Conservation (phyloP, 495 filamentous ascomycete species). For the Pyronema domesticum region DNA sequence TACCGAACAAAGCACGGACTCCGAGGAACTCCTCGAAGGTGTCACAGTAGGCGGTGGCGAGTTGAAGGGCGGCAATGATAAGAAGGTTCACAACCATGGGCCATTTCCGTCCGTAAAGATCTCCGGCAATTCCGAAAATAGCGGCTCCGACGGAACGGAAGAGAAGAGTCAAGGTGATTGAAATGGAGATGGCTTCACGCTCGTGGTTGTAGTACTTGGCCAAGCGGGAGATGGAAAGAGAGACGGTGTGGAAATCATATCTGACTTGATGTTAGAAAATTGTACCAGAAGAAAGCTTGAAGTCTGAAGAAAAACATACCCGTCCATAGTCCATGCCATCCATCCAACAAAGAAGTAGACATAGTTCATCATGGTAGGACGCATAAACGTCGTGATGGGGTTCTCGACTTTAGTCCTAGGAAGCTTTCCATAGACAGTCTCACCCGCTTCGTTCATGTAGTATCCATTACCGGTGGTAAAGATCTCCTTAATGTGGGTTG, state of each 20-base stretch:
- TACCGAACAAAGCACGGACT: conserved; percentile 47
- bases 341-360: conserved; percentile 24
- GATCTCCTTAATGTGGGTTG: conserved; percentile 20
- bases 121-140: conserved; percentile 52
- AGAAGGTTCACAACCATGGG: conserved; percentile 61
- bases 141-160: conserved; percentile 53
- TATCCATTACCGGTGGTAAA: conserved; percentile 20
- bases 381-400: conserved; percentile 18
- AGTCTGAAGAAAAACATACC: conserved; percentile 35
- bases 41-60: conserved; percentile 50
- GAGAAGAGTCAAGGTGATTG: conserved; percentile 57
- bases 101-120: conserved; percentile 64
- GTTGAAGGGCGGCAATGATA: conserved; percentile 38
- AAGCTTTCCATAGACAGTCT: conserved; percentile 21
- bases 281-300: conserved; percentile 20
- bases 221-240: conserved; percentile 51
- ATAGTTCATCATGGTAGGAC: conserved; percentile 23
- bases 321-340: conserved; percentile 27
- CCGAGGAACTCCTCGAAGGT: conserved; percentile 54
- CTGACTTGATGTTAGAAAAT: conserved; percentile 24
- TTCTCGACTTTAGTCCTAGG: conserved; percentile 22
- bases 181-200: conserved; percentile 43
- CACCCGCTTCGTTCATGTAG: conserved; percentile 21
- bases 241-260: conserved; percentile 55
- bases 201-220: conserved; percentile 47